Evolutionary conservation across 768 basidiomycete species (phyloP), one percentile per base, ranked within the genome.

Genomic region (Mycena capillaripes): DNA sequence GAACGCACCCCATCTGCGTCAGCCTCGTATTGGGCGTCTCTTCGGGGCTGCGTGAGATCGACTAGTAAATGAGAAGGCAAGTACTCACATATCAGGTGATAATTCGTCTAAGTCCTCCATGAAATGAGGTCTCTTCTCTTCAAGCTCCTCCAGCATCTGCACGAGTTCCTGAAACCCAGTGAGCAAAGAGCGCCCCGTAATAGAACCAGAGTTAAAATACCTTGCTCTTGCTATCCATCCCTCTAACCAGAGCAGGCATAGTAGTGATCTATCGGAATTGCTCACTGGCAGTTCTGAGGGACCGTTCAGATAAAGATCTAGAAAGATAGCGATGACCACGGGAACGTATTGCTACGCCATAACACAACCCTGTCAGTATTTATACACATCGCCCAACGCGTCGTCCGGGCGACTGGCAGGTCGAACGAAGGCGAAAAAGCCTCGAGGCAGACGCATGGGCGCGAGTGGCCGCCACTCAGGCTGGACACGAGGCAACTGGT

Each of bases 151-250:
- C 38, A 42, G 57, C 57, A 59, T 59, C 57, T 59, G 56, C 56
- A 58, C 36, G 56, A 58, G 56, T 58, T 58, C 34, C 36, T 58
- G 57, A 59, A 59, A 59, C 25, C 57, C 38, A 59, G 38, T 59
- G 57, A 59, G 57, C 57, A n/a, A 59, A 59, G 57, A 59, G 57
- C 57, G 38, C 38, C 38, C 29, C 57, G 57, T 40, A 17, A 59
- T 59, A 59, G 57, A 59, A 40, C 27, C 38, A 56, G n/a, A 30
- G 42, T 59, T 59, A 59, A 27, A 42, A 2, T 42, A 59, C 57
- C n/a, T n/a, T n/a, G n/a, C n/a, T n/a, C 57, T 59, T 59, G 57
- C 38, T 59, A 59, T 42, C 57, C 57, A 59, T 59, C 57, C 38
- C 23, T 59, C 57, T 59, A 42, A 42, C 57, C 40, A 59, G 57